Evolutionary conservation across 23 red algal species (phyloP).

Genomic region (Pyropia yezoensis): DNA sequence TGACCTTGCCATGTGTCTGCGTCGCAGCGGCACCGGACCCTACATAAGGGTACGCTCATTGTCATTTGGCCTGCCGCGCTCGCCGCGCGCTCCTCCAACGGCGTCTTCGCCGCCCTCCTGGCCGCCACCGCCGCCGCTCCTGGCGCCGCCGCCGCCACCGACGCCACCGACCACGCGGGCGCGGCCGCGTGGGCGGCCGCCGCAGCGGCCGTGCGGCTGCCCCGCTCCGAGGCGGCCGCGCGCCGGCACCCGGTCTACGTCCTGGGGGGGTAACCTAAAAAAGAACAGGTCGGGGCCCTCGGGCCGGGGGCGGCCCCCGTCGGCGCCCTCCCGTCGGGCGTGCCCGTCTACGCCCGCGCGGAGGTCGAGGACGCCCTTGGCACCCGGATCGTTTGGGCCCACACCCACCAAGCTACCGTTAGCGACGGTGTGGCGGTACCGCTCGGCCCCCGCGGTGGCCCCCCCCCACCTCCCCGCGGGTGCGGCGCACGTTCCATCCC

Average conservation of each 20-base stretch:
- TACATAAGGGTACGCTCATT: too few species aligned
- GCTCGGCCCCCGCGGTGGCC: constrained; percentile 58
- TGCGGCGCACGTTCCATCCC: constrained; percentile 39
- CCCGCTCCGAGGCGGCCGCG: constrained; percentile 39
- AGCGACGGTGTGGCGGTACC: constrained; percentile 50
- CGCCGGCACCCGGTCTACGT: constrained; percentile 74
- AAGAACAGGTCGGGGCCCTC: constrained; percentile 79
- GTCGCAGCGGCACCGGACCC: constrained; percentile 26
- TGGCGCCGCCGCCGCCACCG: neutral
- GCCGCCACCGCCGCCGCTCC: neutral
- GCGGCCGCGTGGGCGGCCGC: constrained; percentile 31
- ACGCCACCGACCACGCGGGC: constrained; percentile 16
- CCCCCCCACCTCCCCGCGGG: constrained; percentile 64
- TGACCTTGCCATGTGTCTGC: constrained; percentile 34
- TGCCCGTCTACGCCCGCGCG: constrained; percentile 64
- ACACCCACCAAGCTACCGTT: constrained; percentile 34
- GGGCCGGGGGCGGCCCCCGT: constrained; percentile 43
- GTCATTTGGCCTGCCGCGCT: constrained; percentile 17
- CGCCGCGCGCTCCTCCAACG: constrained; percentile 24
- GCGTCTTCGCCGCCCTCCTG: constrained; percentile 34
- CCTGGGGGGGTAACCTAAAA: constrained; percentile 74
- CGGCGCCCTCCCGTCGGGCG: constrained; percentile 42
- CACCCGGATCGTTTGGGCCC: constrained; percentile 73
- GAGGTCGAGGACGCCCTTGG: constrained; percentile 60
- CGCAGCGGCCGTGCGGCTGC: constrained; percentile 33